Evolutionary conservation across 352 stramenopile species (phyloP), one percentile per base, ranked within the genome.

Genomic region (Phytopythium oedochilum): DNA sequence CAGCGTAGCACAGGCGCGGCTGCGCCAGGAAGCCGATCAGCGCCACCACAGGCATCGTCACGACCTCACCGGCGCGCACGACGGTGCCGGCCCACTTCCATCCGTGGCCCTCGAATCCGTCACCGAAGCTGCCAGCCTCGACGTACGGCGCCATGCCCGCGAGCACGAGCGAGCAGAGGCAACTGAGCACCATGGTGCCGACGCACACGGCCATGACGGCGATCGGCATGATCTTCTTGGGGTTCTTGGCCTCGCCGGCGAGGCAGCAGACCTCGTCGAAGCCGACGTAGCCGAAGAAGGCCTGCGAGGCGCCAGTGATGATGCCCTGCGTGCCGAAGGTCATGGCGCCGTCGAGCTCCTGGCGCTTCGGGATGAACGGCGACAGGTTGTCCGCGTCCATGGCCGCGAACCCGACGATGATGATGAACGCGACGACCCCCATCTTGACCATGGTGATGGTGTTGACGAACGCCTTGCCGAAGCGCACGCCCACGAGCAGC

Each of bases 191-290:
- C 53, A 81, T 73, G 7, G 92, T 92, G 40, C 81, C 71, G 17
- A 77, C 46, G 17, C 96, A 64, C 5, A 92, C 93, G 22, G 66
- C 73, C 44, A 96, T 80, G 53, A 97, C 83, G 11, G 81, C 81
- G 31, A 75, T 61, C 9, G 90, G 88, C 64, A 97, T 82, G 57
- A 91, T 83, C 34, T 73, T 76, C 51, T 83, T 77, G 18, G 83
- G 79, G 59, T 93, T 82, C 58, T 88, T 84, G n/a, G 80, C 60
- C 63, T 93, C 83, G 8, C 71, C 83, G 14, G 88, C 84, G 12
- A 97, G 64, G 57, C 89, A 97, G 60, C 87, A 96, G 23, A 98
- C 75, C 59, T 97, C 92, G 68, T 98, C 94, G 63, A 97, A 98
- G 23, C 94, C 94, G 22, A 98, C 66, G 59, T 96, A 97, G 35